A percentile compares a stretch with the other conserved stretches of the same genome.
Conservation (phyloP, 73 alveolate species). For the Paramecium octaurelia region DNA sequence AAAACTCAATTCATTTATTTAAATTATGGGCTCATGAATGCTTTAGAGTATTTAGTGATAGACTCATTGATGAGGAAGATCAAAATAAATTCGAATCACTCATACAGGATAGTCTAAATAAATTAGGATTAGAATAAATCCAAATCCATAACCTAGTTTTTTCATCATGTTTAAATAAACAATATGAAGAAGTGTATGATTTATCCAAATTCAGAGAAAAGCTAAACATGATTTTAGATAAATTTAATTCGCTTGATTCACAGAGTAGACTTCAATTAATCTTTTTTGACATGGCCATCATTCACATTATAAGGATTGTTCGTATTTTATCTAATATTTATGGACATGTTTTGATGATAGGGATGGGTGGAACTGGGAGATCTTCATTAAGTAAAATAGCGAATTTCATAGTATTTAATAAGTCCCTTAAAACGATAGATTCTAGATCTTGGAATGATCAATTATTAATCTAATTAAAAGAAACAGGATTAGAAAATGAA, state of each 20-base stretch:
- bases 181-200: constrained; percentile 57
- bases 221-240: constrained; percentile 48
- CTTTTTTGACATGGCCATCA: constrained; percentile 77
- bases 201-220: constrained; percentile 51
- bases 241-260: constrained; percentile 74
- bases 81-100: constrained; percentile 72
- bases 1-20: constrained; percentile 65
- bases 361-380: constrained; percentile 85
- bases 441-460: constrained; percentile 31
- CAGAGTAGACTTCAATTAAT: constrained; percentile 65
- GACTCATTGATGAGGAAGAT: constrained; percentile 73
- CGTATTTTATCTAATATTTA: constrained; percentile 76
- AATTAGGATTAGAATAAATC: constrained; percentile 83
- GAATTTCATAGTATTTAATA: constrained; percentile 64
- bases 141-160: constrained; percentile 84
- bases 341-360: constrained; percentile 84
- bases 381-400: constrained; percentile 71
- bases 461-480: background rate
- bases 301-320: constrained; percentile 72
- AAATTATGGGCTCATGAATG: constrained; percentile 96
- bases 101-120: constrained; percentile 75
- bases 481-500: constrained; percentile 8
- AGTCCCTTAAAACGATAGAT: background rate
- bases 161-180: constrained; percentile 77
- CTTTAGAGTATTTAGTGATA: constrained; percentile 88